Conservation (phyloP, 1,284 basidiomycete genomes). For the Boletellus deceptivus region DNA sequence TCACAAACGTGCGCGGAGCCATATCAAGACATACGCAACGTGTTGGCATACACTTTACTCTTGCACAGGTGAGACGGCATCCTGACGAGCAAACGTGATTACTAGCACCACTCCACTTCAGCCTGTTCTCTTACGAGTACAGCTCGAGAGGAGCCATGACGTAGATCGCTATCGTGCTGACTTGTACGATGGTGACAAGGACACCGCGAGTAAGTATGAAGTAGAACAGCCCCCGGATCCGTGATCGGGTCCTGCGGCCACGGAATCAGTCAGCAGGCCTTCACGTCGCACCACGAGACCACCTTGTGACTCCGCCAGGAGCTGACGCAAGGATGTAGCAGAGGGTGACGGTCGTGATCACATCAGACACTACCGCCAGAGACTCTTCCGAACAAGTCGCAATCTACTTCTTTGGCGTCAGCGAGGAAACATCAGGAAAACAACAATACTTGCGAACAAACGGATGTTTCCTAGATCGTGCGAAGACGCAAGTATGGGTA, state of each 20-base stretch:
- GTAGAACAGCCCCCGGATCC: conserved; percentile 7
- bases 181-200: conserved; percentile 12
- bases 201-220: conserved; percentile 13
- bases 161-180: conserved; percentile 1
- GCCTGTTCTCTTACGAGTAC: conserved; percentile 9
- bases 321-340: conserved; percentile 14
- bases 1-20: neutral
- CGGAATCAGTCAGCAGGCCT: neutral
- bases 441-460: neutral
- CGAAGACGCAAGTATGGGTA: neutral
- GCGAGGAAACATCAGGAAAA: neutral
- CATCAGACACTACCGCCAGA: conserved; percentile 5
- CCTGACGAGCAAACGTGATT: conserved; percentile 2
- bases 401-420: neutral
- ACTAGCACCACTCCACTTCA: neutral
- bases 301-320: conserved; percentile 4
- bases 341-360: conserved; percentile 8
- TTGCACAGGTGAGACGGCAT: conserved; percentile 11
- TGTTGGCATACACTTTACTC: conserved; percentile 11
- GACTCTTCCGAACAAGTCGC: conserved; percentile 2
- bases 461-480: neutral
- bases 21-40: conserved; percentile 5
- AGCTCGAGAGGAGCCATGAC: neutral
- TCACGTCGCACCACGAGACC: neutral
- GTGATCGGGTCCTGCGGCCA: conserved; percentile 3